A percentile compares a stretch with the other conserved stretches of the same genome.
Evolutionary conservation across 148 eudicot species (phyloP).

Genomic region (Chenopodium berlandieri): DNA sequence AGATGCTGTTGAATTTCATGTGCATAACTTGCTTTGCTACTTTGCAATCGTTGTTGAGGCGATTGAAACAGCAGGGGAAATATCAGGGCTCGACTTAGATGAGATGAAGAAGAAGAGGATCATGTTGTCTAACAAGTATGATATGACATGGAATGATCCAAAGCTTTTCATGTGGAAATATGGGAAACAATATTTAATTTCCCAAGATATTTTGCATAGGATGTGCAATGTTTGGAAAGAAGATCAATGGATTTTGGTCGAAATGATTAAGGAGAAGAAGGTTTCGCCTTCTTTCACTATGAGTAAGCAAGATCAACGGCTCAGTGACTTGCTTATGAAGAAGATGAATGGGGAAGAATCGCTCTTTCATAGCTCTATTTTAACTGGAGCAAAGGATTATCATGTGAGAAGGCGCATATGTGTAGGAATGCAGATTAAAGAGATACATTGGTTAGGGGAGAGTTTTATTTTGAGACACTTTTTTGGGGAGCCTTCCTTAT

Average conservation of each 20-base stretch:
- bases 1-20: conserved; percentile 54
- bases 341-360: conserved; percentile 34
- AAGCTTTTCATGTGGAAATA: conserved; percentile 54
- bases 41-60: conserved; percentile 57
- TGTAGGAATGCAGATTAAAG: conserved; percentile 49
- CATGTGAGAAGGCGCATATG: conserved; percentile 54
- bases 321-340: conserved; percentile 41
- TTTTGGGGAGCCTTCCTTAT: conserved; percentile 38
- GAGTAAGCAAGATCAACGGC: conserved; percentile 43
- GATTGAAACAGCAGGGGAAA: conserved; percentile 57
- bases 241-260: conserved; percentile 54
- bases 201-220: conserved; percentile 42
- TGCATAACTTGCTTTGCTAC: conserved; percentile 52
- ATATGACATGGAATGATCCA: conserved; percentile 56
- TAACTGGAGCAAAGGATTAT: conserved; percentile 51
- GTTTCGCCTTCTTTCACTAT: conserved; percentile 1
- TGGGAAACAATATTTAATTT: conserved; percentile 58
- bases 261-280: conserved; percentile 46
- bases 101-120: conserved; percentile 63
- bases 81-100: conserved; percentile 51
- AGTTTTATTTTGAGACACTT: conserved; percentile 47
- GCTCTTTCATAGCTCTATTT: conserved; percentile 31
- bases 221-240: conserved; percentile 37
- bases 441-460: conserved; percentile 74
- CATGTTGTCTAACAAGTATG: conserved; percentile 48